Percentiles rank a stretch among this genome's conserved stretches.
phyloP scores from a whole-genome alignment of 2,329 filamentous ascomycete species.

The Coleophoma eucalyptorum region DNA sequence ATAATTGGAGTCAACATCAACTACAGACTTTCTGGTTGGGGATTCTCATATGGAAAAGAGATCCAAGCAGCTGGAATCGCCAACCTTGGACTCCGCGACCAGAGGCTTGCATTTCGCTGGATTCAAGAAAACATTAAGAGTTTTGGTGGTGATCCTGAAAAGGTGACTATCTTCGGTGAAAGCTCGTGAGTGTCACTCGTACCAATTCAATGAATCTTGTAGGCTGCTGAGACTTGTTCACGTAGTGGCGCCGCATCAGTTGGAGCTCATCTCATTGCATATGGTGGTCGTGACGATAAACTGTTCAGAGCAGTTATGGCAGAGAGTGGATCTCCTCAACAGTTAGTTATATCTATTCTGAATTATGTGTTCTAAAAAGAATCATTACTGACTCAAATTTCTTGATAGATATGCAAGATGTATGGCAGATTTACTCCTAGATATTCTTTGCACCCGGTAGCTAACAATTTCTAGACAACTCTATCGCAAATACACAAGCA shows the following conservation, averaged over 20 bases:
- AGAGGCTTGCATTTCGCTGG: slow-evolving; percentile 12
- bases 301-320: slow-evolving; percentile 46
- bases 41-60: slow-evolving; percentile 1
- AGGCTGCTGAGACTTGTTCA: not conserved
- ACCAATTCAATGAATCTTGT: not conserved
- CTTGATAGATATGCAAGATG: not conserved
- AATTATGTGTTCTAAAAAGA: not conserved
- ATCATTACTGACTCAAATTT: not conserved
- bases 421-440: too few species aligned
- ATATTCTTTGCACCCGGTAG: too few species aligned
- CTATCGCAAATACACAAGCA: too few species aligned
- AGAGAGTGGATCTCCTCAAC: slow-evolving; percentile 29
- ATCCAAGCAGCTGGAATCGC: not conserved
- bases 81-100: slow-evolving; percentile 2
- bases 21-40: slow-evolving; percentile 2
- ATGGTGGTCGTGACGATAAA: slow-evolving; percentile 48
- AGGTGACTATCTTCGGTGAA: slow-evolving; percentile 34
- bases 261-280: slow-evolving; percentile 30
- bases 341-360: slow-evolving; percentile 5
- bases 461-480: too few species aligned
- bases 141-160: slow-evolving; percentile 18
- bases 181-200: slow-evolving; percentile 18
- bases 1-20: slow-evolving; percentile 2
- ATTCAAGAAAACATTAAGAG: slow-evolving; percentile 9
- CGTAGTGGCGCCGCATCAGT: not conserved